These are phyloP conservation scores for Penicillium sp. DNA, from an alignment of 2,329 filamentous ascomycete genomes.

Conservation along the genomic window DNA sequence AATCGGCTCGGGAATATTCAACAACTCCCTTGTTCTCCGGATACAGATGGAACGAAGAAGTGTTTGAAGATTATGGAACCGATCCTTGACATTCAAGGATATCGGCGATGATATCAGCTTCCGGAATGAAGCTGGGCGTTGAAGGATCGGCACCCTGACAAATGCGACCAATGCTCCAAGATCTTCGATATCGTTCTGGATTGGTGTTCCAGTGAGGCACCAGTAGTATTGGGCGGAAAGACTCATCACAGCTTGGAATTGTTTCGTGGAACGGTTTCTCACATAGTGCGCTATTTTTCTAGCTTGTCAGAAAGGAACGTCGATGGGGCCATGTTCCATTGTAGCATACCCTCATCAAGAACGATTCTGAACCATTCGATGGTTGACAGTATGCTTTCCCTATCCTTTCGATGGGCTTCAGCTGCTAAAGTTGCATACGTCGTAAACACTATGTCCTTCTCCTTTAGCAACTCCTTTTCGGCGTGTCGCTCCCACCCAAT, in stretches of 20 bases:
- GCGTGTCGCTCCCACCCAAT: not conserved
- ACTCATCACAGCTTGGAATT: conserved; percentile 44
- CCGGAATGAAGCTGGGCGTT: not conserved
- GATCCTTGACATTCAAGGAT: conserved; percentile 10
- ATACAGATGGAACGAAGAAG: not conserved
- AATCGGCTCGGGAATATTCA: not conserved
- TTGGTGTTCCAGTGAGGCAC: conserved; percentile 56
- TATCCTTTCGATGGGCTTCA: not conserved
- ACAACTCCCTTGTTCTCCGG: not conserved
- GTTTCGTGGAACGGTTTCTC: conserved; percentile 48
- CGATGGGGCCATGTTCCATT: not conserved
- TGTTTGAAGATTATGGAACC: not conserved
- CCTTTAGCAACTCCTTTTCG: not conserved
- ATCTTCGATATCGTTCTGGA: conserved; percentile 56
- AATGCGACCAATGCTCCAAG: conserved; percentile 55
- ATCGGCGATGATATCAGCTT: conserved; percentile 17
- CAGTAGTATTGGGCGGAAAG: conserved; percentile 50
- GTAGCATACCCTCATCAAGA: not conserved
- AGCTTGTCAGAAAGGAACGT: not conserved
- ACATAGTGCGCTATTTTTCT: conserved; percentile 50
- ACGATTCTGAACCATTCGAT: not conserved
- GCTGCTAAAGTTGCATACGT: not conserved
- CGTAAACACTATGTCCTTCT: not conserved
- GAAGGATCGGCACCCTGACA: conserved; percentile 34
- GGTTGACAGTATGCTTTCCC: not conserved